Percentiles rank a stretch among this genome's conserved stretches.
Evolutionary conservation across 2,329 filamentous ascomycete genomes (phyloP).

Genomic region (Fonsecaea nubica): DNA sequence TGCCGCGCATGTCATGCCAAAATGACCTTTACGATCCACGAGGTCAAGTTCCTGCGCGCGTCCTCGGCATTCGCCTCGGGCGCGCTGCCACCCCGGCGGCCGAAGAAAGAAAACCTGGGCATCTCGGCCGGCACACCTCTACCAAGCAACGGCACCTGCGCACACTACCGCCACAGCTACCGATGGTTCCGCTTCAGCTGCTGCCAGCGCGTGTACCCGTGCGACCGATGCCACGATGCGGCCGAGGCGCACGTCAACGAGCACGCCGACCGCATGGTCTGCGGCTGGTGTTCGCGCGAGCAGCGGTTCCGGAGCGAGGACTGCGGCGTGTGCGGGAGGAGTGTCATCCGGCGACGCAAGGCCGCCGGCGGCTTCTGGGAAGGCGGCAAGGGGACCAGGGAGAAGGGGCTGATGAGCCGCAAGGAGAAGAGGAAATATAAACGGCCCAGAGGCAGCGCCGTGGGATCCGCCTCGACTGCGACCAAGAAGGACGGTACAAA

Average conservation of each 20-base stretch:
- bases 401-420: constrained; percentile 72
- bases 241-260: constrained; percentile 75
- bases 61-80: constrained; percentile 47
- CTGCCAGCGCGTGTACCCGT: constrained; percentile 63
- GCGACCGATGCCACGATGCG: constrained; percentile 75
- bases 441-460: constrained; percentile 16
- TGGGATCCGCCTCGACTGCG: background rate
- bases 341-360: constrained; percentile 69
- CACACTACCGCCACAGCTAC: constrained; percentile 62
- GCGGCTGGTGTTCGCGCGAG: constrained; percentile 77
- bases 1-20: constrained; percentile 80
- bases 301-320: constrained; percentile 79
- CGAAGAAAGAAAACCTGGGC: constrained; percentile 58
- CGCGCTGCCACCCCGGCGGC: constrained; percentile 38
- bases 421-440: constrained; percentile 53
- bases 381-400: constrained; percentile 81
- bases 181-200: constrained; percentile 67
- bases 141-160: constrained; percentile 60
- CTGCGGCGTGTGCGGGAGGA: constrained; percentile 74
- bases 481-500: constrained; percentile 12
- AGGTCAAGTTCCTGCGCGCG: constrained; percentile 78
- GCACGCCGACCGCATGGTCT: constrained; percentile 84
- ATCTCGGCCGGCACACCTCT: constrained; percentile 62
- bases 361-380: constrained; percentile 75
- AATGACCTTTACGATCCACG: constrained; percentile 79